Percentiles rank a stretch among this genome's conserved stretches.
Evolutionary conservation across 768 basidiomycete species (phyloP).

Genomic region (Cantharellus cinnabarinus): DNA sequence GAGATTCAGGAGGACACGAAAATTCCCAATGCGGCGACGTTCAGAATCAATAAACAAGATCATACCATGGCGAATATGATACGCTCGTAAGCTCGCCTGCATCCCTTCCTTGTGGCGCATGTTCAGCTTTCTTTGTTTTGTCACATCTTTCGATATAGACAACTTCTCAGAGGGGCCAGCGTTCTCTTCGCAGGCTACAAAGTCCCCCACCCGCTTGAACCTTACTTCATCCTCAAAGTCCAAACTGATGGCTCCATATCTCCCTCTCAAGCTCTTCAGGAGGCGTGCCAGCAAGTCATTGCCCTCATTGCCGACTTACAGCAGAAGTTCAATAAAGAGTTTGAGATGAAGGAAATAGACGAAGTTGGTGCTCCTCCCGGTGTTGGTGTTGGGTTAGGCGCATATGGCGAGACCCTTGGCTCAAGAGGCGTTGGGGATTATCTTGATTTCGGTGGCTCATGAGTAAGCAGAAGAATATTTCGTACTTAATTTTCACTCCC

Average conservation of each 20-base stretch:
- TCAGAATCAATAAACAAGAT: constrained; percentile 90
- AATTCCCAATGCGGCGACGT: constrained; percentile 90
- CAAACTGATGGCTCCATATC: constrained; percentile 82
- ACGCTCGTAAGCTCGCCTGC: constrained; percentile 47
- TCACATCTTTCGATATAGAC: constrained; percentile 26
- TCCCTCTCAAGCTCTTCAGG: constrained; percentile 63
- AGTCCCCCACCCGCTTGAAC: constrained; percentile 89
- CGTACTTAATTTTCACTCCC: no score
- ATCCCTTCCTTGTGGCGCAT: background rate
- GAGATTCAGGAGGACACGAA: constrained; percentile 90
- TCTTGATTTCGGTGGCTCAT: background rate
- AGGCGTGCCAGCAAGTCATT: constrained; percentile 68
- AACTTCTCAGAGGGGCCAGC: constrained; percentile 71
- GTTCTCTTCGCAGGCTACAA: constrained; percentile 96
- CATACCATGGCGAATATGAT: constrained; percentile 94
- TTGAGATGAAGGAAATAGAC: constrained; percentile 11
- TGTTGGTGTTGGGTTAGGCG: constrained; percentile 1
- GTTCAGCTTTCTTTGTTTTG: background rate
- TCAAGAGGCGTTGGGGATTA: background rate
- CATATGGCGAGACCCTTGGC: constrained; percentile 4
- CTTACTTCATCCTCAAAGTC: constrained; percentile 84
- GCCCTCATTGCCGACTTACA: constrained; percentile 26
- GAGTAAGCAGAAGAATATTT: no score
- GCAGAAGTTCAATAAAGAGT: constrained; percentile 18
- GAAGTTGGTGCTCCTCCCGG: background rate